These are phyloP conservation scores for Polyporus arcularius DNA, from an alignment of 768 basidiomycete genomes.

Conservation along the genomic window DNA sequence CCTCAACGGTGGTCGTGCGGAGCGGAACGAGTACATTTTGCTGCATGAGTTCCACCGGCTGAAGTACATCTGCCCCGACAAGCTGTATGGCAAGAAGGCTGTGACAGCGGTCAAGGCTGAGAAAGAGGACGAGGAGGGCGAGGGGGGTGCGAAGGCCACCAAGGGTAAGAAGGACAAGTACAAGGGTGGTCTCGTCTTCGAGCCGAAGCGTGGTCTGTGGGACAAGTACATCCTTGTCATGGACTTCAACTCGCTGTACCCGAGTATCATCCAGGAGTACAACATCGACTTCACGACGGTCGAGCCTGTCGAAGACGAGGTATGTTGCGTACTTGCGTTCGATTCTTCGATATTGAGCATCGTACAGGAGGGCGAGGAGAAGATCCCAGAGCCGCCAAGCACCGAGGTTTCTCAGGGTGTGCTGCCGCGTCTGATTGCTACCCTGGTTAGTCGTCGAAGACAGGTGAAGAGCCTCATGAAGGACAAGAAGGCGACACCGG, in stretches of 20 bases:
- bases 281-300: constrained; percentile 99
- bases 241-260: constrained; percentile 99
- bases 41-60: constrained; percentile 96
- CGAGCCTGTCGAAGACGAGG: constrained; percentile 65
- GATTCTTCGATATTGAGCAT: not conserved
- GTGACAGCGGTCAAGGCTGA: constrained; percentile 52
- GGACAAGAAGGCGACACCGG: constrained; percentile 67
- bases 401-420: constrained; percentile 78
- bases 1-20: constrained; percentile 94
- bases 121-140: constrained; percentile 46
- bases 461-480: constrained; percentile 97
- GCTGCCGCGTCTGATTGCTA: constrained; percentile 96
- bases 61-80: constrained; percentile 97
- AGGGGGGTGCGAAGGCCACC: constrained; percentile 42
- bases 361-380: constrained; percentile 66
- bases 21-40: constrained; percentile 98
- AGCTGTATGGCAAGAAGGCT: constrained; percentile 79
- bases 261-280: constrained; percentile 99
- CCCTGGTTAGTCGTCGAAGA: constrained; percentile 85
- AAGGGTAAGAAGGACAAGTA: constrained; percentile 91
- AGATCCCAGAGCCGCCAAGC: constrained; percentile 85
- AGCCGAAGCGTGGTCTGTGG: constrained; percentile 94
- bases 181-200: constrained; percentile 97
- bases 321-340: constrained; percentile 13
- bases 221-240: constrained; percentile 97